Base-by-base conservation (phyloP, 2,329 filamentous ascomycete genomes). In the Aureobasidium uvarum region DNA sequence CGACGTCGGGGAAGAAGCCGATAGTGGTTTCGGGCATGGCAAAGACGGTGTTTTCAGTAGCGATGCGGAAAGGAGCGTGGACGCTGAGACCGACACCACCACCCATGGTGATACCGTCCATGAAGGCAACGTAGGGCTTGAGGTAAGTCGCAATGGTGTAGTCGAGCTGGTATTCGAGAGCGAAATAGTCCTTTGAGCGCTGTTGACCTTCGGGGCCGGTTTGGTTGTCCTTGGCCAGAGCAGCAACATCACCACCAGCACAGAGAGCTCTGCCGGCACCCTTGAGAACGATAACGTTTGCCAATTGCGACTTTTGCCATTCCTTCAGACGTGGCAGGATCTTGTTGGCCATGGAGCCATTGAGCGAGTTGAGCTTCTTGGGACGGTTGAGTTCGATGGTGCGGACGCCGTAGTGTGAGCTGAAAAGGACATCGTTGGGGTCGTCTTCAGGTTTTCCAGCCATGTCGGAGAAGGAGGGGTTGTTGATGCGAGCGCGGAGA, bases 21-120 rank as follows among this genome's bases (percentile, higher is more conserved):
- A 99, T 99, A 10, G 87, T 96, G 4, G 95, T 99, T 81, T 99
- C 95, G 36, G 95, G 95, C 95, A 99, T 99, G 71, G 96, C 93
- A 73, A 99, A 98, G 55, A 96, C 80, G 6, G 95, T 99, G 74
- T 89, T 89, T 79, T 99, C 95, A 2, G 95, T 99, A 43, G 95
- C 95, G 74, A 99, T 96, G 67, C 95, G 85, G 84, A 99, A 94
- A 3, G 95, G 96, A 2, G 95, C 94, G 78, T 99, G 96, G 62
- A 96, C 86, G 77, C 91, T 96, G 65, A 99, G 85, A 7, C 95
- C 95, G 62, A 98, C 95, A 70, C 95, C 95, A 65, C 95, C 95
- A 65, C 95, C 95, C 95, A 99, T 99, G 62, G 96, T 99, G 77
- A 96, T 90, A 67, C 95, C 95, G 74, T 99, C 95, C 89, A 99